A percentile compares a stretch with the other conserved stretches of the same genome.
Evolutionary conservation across 345 rosid genomes (phyloP).

Genomic region (Rhizophora apiculata): DNA sequence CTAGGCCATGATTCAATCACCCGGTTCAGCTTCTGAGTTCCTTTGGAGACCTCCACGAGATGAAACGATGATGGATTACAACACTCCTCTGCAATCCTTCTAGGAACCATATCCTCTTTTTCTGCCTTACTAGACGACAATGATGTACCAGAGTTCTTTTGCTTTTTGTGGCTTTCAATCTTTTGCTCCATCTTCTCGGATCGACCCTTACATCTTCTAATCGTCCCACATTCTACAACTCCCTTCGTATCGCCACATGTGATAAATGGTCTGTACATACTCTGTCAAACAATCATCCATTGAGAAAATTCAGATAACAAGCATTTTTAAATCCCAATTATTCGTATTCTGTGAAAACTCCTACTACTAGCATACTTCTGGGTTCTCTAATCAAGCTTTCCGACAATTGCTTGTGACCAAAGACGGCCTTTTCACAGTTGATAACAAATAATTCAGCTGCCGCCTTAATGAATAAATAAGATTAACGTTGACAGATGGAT

Average conservation of each 20-base stretch:
- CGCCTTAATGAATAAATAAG: conserved; percentile 14
- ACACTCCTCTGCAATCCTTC: conserved; percentile 23
- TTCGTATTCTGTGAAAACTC: background rate
- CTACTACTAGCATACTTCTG: background rate
- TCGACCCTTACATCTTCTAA: conserved; percentile 52
- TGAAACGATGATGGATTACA: conserved; percentile 52
- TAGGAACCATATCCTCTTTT: conserved; percentile 27
- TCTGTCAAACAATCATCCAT: conserved; percentile 20
- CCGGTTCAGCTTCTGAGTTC: conserved; percentile 70
- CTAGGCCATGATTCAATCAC: conserved; percentile 62
- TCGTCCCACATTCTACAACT: conserved; percentile 70
- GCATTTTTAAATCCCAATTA: background rate
- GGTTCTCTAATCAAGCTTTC: conserved; percentile 8
- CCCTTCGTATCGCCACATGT: conserved; percentile 85
- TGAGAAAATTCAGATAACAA: conserved; percentile 26
- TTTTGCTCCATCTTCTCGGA: conserved; percentile 43
- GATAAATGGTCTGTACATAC: conserved; percentile 87
- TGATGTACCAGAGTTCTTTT: conserved; percentile 24
- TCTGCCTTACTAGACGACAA: conserved; percentile 18
- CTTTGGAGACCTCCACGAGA: conserved; percentile 70
- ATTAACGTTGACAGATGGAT: background rate
- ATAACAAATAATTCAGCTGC: conserved; percentile 21
- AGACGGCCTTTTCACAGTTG: conserved; percentile 19
- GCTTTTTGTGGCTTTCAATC: conserved; percentile 18
- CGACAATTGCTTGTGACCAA: conserved; percentile 16